A percentile compares a stretch with the other conserved stretches of the same genome.
phyloP scores from a whole-genome alignment of 192 early-diverging fungal genomes.

The Coemansia sp. region DNA sequence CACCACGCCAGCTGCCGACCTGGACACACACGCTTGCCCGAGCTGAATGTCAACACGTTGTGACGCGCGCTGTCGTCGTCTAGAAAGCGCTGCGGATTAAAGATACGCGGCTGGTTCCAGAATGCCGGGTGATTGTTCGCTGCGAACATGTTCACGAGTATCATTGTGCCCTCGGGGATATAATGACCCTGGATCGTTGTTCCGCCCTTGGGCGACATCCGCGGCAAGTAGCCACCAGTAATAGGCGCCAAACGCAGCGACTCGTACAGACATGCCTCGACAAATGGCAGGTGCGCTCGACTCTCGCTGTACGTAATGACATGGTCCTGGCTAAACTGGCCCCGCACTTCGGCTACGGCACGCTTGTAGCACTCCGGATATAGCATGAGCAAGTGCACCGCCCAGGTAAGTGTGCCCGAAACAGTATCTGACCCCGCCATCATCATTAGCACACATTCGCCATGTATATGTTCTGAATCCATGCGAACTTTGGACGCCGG shows the following conservation, averaged over 20 bases:
- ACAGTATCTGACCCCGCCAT: slow-evolving; percentile 51
- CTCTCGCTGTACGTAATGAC: slow-evolving; percentile 34
- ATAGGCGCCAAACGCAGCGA: slow-evolving; percentile 38
- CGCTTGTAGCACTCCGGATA: slow-evolving; percentile 24
- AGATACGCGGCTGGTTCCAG: slow-evolving; percentile 21
- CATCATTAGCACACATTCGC: slow-evolving; percentile 50
- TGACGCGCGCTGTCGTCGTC: slow-evolving; percentile 6
- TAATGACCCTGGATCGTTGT: slow-evolving; percentile 34
- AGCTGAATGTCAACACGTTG: slow-evolving; percentile 40
- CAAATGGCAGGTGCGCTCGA: slow-evolving; percentile 33
- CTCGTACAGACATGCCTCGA: slow-evolving; percentile 55
- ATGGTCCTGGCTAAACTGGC: slow-evolving; percentile 28
- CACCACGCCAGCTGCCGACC: slow-evolving; percentile 37
- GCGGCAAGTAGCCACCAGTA: slow-evolving; percentile 21
- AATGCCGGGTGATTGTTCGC: slow-evolving; percentile 19
- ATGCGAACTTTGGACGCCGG: slow-evolving; percentile 48
- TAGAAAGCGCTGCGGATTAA: slow-evolving; percentile 44
- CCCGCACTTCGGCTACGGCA: slow-evolving; percentile 35
- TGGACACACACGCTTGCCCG: slow-evolving; percentile 39
- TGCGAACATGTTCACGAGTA: slow-evolving; percentile 28
- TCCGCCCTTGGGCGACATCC: slow-evolving; percentile 38
- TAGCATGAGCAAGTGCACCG: slow-evolving; percentile 35
- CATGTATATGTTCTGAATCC: slow-evolving; percentile 43
- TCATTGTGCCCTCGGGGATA: slow-evolving; percentile 30
- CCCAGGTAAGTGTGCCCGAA: slow-evolving; percentile 39